phyloP scores from a whole-genome alignment of 257 asterid species.

The Solanum sejunctum region DNA sequence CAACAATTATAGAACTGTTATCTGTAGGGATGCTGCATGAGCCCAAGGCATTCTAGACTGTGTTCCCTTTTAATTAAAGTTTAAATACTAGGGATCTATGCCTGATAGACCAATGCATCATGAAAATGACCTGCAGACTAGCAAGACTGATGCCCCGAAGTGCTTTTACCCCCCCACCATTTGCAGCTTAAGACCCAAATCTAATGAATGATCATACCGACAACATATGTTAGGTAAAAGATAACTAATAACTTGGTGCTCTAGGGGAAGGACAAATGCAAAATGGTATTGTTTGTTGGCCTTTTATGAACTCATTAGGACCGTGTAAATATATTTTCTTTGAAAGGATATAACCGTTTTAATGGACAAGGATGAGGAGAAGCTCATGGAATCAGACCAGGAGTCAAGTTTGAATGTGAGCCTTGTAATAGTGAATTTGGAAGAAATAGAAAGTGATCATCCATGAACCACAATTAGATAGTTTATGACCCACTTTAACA shows the following conservation, averaged over 20 bases:
- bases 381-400: not conserved
- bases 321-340: not conserved
- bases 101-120: not conserved
- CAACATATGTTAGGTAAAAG: not conserved
- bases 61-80: not conserved
- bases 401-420: not conserved
- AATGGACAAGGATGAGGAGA: not conserved
- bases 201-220: not conserved
- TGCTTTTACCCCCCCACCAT: not conserved
- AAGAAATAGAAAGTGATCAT: not conserved
- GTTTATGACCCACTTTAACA: not conserved
- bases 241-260: not conserved
- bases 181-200: not conserved
- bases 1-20: not conserved
- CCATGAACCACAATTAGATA: not conserved
- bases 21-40: not conserved
- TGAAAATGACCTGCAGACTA: not conserved
- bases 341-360: not conserved
- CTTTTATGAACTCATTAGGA: not conserved
- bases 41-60: not conserved
- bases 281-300: not conserved
- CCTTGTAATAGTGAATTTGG: not conserved
- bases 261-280: not conserved
- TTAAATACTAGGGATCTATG: not conserved
- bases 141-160: not conserved